Base-by-base conservation (phyloP, 2,329 filamentous ascomycete species). In the Fusarium abutilonis region DNA sequence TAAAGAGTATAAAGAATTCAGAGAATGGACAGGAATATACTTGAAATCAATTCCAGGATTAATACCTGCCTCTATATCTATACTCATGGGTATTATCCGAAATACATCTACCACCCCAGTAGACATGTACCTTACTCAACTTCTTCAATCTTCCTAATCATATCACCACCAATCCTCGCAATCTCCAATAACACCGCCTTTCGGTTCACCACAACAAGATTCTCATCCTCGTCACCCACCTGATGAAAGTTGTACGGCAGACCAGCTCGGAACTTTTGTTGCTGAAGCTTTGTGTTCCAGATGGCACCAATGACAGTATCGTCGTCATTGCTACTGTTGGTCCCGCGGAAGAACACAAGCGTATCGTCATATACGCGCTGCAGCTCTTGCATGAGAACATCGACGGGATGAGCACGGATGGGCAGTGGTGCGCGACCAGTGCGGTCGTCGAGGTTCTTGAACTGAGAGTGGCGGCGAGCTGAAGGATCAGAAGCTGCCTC, bases 261-360 rank as follows among this genome's bases (percentile, higher is more conserved):
- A 56, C 89, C 90, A 14, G 90, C 83, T 63, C 89, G 89, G 80
- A 92, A 93, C 11, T 79, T 77, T 61, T 91, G 83, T 50, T 70
- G 73, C 62, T 80, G 79, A 56, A 85, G 66, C 61, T 79, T 79
- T 3, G 84, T 83, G 51, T 83, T 85, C 86, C 86, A 88, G 64
- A 88, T 79, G 15, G 79, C 84, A 2, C 82, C 82, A 13, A 90
- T 80, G 8, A 86, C 73, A 17, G 70, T 72, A 53, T 86, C 81
- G 21, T 81, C 79, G 2, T 80, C 74, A 3, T 62, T 65, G 11
- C 47, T 79, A 4, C 80, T 63, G 5, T 78, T 81, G 29, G 45
- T 57, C 15, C 92, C 89, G 63, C 88, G 84, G 80, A 98, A 97
- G 75, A 97, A 92, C 3, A 97, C 79, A 31, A 96, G 78, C 3